phyloP scores from a whole-genome alignment of 805 yeast genomes.

The Suhomyces sp. region DNA sequence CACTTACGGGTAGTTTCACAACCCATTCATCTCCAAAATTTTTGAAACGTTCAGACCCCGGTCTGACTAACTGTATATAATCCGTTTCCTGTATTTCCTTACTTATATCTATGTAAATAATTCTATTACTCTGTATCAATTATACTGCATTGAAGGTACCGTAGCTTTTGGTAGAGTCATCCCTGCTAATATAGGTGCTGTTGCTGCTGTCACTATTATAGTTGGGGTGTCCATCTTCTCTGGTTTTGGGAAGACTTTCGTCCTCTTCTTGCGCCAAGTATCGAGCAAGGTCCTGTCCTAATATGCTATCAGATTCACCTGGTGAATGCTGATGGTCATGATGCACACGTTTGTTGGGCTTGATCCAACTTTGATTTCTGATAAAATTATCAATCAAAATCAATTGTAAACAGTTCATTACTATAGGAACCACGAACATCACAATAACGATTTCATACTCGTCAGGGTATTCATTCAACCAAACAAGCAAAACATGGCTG shows the following conservation, averaged over 20 bases:
- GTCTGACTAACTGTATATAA: too few species aligned
- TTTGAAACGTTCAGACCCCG: too few species aligned
- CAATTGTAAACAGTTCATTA: constrained; percentile 73
- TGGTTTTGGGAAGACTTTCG: too few species aligned
- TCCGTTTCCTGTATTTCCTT: too few species aligned
- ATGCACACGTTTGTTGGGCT: constrained; percentile 25
- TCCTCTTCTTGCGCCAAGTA: constrained; percentile 1
- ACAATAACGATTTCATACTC: constrained; percentile 80
- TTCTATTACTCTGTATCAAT: too few species aligned
- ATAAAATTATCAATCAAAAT: constrained; percentile 72
- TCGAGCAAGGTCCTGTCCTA: not conserved
- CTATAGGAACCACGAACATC: constrained; percentile 75
- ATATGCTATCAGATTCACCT: constrained; percentile 1
- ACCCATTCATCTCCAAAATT: too few species aligned
- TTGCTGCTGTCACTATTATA: constrained; percentile 6
- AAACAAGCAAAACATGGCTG: constrained; percentile 74
- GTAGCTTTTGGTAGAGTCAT: constrained; percentile 2
- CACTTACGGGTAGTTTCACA: too few species aligned
- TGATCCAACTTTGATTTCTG: constrained; percentile 48
- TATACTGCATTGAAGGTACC: constrained; percentile 5
- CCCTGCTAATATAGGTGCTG: constrained; percentile 1
- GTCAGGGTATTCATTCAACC: constrained; percentile 79
- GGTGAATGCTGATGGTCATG: constrained; percentile 9
- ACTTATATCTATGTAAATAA: too few species aligned
- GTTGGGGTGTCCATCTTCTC: not conserved